These are phyloP conservation scores for Lactarius pseudohatsudake DNA, from an alignment of 768 basidiomycete species.

Conservation along the genomic window DNA sequence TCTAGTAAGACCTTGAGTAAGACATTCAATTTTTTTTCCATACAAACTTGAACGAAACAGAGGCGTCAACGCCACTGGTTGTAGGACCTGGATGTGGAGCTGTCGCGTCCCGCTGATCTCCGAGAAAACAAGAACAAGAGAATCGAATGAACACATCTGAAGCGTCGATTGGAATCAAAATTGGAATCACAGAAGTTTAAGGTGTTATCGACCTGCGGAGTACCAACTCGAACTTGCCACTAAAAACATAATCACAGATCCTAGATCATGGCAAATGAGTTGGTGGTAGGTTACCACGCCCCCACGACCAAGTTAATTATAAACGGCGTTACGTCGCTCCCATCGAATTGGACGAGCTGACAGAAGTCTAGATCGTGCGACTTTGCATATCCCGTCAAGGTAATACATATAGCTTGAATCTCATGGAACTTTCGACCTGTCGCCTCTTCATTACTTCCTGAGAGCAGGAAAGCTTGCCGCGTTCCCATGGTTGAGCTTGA, in stretches of 20 bases:
- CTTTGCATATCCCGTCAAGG: constrained; percentile 10
- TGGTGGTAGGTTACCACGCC: background rate
- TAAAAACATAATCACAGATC: background rate
- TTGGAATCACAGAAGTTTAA: too few relatives aligned
- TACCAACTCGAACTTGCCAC: background rate
- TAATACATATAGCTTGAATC: constrained; percentile 10
- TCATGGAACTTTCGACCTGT: constrained; percentile 18
- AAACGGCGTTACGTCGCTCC: constrained; percentile 10
- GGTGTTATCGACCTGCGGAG: constrained; percentile 9
- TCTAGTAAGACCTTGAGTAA: background rate
- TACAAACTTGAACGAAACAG: background rate
- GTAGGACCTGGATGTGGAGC: background rate
- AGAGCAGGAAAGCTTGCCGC: constrained; percentile 9
- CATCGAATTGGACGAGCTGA: constrained; percentile 3
- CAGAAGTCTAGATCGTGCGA: constrained; percentile 8
- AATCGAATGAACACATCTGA: background rate
- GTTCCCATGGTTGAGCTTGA: constrained; percentile 14
- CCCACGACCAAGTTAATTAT: constrained; percentile 6
- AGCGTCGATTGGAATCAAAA: constrained; percentile 2
- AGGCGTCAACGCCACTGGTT: constrained; percentile 8
- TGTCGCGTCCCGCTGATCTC: constrained; percentile 8
- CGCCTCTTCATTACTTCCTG: constrained; percentile 8
- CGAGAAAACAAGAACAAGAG: background rate
- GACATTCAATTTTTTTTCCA: background rate
- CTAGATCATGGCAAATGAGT: background rate